Evolutionary conservation across 805 yeast species (phyloP), one percentile per base, ranked within the genome.

Genomic region (Maudiozyma barnettii): DNA sequence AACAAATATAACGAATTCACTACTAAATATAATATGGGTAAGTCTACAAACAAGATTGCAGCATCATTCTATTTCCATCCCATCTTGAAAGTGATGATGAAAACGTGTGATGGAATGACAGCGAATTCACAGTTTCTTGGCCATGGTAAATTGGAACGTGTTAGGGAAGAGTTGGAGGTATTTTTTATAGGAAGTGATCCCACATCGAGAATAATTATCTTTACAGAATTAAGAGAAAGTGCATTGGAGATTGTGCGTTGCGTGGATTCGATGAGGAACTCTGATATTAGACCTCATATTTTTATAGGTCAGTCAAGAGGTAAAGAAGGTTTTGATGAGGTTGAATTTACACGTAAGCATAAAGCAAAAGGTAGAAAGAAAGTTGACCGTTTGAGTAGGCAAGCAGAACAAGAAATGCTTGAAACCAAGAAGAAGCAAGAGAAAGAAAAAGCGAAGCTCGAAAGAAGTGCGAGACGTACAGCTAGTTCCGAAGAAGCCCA

Each of bases 241-340:
- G 99, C 98, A 0, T 67, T 86, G 38, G 97, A 90, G 52, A 83
- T 93, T 41, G 87, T 86, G 1, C 80, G 79, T 52, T 75, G 67
- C 45, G 66, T 81, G 42, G 91, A 83, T 53, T 51, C 59, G 6
- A 52, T 61, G 47, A 60, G 58, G 37, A 65, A 64, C 47, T 55
- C 51, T 26, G 67, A 51, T 38, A 65, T 77, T 20, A 75, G 76
- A 44, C 86, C 98, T 0, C 95, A 87, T 61, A 78, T 91, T 21
- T 93, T 93, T 60, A 87, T 93, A 52, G 99, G 99, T 0, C 99
- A 93, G 61, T 76, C 95, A 0, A 77, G 76, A 51, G 90, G 81
- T 46, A 81, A 79, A 57, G 87, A 81, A 43, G 78, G 74, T 31
- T 81, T 82, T 59, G 84, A 82, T 58, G 81, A 81, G 50, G 76